Base-by-base conservation (phyloP, 2,329 filamentous ascomycete genomes). In the Monosporascus sp. region DNA sequence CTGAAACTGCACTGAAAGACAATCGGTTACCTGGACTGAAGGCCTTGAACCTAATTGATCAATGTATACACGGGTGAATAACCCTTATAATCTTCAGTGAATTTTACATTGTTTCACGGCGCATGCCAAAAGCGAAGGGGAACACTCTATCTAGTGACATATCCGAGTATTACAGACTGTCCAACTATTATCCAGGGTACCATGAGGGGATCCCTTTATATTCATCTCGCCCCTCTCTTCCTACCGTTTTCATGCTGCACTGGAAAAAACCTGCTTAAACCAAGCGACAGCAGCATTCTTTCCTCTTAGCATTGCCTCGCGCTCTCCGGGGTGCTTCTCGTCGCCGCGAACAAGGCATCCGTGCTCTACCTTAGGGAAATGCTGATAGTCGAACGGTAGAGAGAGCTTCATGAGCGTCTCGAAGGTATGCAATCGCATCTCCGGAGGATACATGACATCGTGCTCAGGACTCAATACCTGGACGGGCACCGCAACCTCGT, bases 291-390 rank as follows among this genome's bases (percentile, higher is more conserved):
- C 73, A 9, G 71, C 71, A 58, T 75, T 70, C 70, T 79, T 80
- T 1, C 68, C 79, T 47, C 73, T 68, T 5, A 66, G 70, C 70
- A 81, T 68, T 1, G 70, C 78, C 51, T 69, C 65, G 44, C 69
- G 66, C 69, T 81, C 73, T 0, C 65, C 69, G 1, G 62, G 51
- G 17, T 69, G 63, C 3, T 60, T 63, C 51, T 61, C 60, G 62
- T 78, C 66, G 0, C 76, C 77, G 43, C 78, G 68, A 1, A 69
- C 59, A 3, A 75, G 61, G 48, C 67, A 79, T 2, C 65, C 73
- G 66, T 84, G 80, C 53, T 62, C 65, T 17, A 80, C 63, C 0
- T 74, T 75, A 0, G 78, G 74, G 56, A 79, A 81, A 60, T 79
- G 70, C 56, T 74, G 71, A 63, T 79, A 82, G 48, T 79, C 75